Evolutionary conservation across 768 basidiomycete genomes (phyloP).

Genomic region (Melanogaster broomeanus): DNA sequence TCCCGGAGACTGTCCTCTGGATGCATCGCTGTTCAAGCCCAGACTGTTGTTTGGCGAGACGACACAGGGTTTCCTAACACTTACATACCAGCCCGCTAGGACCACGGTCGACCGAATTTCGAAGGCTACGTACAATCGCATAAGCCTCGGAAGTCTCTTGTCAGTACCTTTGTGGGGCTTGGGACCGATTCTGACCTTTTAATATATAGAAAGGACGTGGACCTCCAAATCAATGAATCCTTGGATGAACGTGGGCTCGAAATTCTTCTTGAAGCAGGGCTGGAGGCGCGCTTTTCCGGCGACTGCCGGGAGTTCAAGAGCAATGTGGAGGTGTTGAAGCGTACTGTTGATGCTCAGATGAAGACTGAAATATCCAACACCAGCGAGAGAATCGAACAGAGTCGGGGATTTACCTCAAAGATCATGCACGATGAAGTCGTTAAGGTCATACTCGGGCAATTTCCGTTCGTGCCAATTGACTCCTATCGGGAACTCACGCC

Average conservation of each 20-base stretch:
- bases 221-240: constrained; percentile 14
- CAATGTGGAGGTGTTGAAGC: background rate
- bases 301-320: background rate
- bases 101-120: background rate
- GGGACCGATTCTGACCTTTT: too few relatives aligned
- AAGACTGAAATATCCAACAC: background rate
- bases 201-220: background rate
- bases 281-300: background rate
- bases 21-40: constrained; percentile 15
- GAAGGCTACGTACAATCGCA: too few relatives aligned
- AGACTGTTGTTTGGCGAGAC: constrained; percentile 37
- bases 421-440: background rate
- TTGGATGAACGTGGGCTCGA: constrained; percentile 6
- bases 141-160: too few relatives aligned
- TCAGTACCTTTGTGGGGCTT: too few relatives aligned
- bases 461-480: background rate
- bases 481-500: background rate
- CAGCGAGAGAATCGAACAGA: background rate
- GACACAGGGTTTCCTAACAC: constrained; percentile 34
- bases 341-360: background rate
- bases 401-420: background rate
- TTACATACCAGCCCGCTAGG: constrained; percentile 15
- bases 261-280: background rate
- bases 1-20: constrained; percentile 9
- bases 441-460: background rate